These are phyloP conservation scores for Colletotrichum sojae DNA, from an alignment of 2,329 filamentous ascomycete species.

Conservation along the genomic window DNA sequence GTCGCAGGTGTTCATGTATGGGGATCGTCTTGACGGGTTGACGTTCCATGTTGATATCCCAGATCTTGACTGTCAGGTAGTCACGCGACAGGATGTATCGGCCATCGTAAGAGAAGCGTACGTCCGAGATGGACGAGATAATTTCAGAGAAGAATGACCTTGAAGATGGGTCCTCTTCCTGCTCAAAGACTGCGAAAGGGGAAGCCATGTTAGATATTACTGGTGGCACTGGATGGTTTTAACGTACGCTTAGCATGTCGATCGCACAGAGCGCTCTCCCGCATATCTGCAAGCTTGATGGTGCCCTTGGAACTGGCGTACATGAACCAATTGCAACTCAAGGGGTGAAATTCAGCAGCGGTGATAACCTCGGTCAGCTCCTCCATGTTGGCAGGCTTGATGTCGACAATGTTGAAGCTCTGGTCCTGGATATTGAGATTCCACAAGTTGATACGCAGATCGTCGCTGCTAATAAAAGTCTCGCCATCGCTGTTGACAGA, in stretches of 20 bases:
- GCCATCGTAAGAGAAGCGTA: constrained; percentile 96
- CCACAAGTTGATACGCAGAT: constrained; percentile 98
- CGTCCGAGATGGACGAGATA: constrained; percentile 98
- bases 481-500: constrained; percentile 99
- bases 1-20: constrained; percentile 96
- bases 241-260: constrained; percentile 92
- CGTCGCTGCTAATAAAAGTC: constrained; percentile 99
- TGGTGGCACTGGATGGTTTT: neutral
- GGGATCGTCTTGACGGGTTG: constrained; percentile 98
- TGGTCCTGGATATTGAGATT: constrained; percentile 99
- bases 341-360: constrained; percentile 95
- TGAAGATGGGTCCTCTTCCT: constrained; percentile 97
- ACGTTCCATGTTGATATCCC: constrained; percentile 99
- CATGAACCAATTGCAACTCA: constrained; percentile 99
- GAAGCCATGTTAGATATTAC: neutral
- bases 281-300: constrained; percentile 99
- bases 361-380: constrained; percentile 99
- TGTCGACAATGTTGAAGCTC: constrained; percentile 99
- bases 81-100: constrained; percentile 97
- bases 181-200: constrained; percentile 84
- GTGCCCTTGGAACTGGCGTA: constrained; percentile 99
- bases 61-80: constrained; percentile 99
- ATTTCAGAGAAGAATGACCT: constrained; percentile 99
- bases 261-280: constrained; percentile 95
- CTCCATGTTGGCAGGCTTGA: constrained; percentile 99